These are phyloP conservation scores for Trypanosoma caninum DNA, from an alignment of 208 protist species.

Conservation along the genomic window DNA sequence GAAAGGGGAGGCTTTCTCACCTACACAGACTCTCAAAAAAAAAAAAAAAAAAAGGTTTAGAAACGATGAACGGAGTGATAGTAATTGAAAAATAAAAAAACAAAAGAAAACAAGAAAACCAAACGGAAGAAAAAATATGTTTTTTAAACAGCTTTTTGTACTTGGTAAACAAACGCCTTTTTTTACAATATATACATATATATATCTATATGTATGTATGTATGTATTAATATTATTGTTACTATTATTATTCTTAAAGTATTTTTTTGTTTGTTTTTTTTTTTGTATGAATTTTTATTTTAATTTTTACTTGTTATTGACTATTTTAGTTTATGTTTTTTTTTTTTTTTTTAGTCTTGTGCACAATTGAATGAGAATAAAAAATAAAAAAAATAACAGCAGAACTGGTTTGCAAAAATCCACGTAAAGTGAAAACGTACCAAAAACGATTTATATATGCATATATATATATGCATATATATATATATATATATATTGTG, in stretches of 20 bases:
- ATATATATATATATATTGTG: no score
- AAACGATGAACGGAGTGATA: not conserved
- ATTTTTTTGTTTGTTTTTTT: not conserved
- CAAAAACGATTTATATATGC: no score
- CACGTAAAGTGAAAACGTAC: no score
- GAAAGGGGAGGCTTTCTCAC: not conserved
- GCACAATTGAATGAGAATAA: no score
- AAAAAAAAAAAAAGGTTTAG: not conserved
- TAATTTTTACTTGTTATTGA: slow-evolving; percentile 2
- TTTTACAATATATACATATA: no score
- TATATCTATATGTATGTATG: no score
- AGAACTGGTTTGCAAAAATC: not conserved
- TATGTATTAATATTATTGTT: no score
- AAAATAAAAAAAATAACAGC: slow-evolving; percentile 14
- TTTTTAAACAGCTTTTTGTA: no score
- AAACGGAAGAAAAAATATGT: not conserved
- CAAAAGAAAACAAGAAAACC: not conserved
- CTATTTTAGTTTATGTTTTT: not conserved
- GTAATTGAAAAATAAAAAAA: not conserved
- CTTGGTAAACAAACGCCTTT: no score
- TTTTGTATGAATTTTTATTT: not conserved
- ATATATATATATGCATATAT: no score
- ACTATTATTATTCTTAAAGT: not conserved
- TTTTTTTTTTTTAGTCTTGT: not conserved
- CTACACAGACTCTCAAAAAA: not conserved